These are phyloP conservation scores for Plasmodium chabaudi DNA, from an alignment of 169 alveolate species.

Conservation along the genomic window DNA sequence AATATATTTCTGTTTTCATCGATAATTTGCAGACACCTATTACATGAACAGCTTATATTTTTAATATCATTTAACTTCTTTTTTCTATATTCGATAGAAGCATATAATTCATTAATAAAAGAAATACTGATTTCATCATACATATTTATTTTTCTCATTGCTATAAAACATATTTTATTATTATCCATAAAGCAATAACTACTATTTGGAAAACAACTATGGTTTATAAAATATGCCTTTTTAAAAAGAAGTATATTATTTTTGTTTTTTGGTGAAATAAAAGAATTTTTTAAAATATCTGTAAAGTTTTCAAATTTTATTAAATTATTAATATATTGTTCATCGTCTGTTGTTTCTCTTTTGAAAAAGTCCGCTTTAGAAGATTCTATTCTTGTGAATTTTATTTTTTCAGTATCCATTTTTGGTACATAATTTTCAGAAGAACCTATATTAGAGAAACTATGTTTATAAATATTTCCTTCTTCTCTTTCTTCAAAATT, in stretches of 20 bases:
- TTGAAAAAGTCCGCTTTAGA: neutral
- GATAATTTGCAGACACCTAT: constrained; percentile 66
- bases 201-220: constrained; percentile 73
- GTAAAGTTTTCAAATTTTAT: constrained; percentile 71
- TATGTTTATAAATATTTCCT: neutral
- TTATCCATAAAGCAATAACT: constrained; percentile 60
- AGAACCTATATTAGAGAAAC: neutral
- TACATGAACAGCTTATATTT: constrained; percentile 46
- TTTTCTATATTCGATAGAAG: constrained; percentile 57
- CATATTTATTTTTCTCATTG: constrained; percentile 72
- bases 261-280: constrained; percentile 62
- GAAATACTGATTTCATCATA: constrained; percentile 73
- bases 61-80: constrained; percentile 37
- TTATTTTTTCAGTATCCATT: no score
- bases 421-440: no score
- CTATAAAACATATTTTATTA: constrained; percentile 50
- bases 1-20: constrained; percentile 75
- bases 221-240: constrained; percentile 45
- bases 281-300: constrained; percentile 58
- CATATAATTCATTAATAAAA: constrained; percentile 55
- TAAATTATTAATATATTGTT: constrained; percentile 22
- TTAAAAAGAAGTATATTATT: constrained; percentile 49
- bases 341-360: constrained; percentile 10
- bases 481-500: neutral
- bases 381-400: no score